Conservation (phyloP, 805 yeast genomes). For the Candida lessepsii region DNA sequence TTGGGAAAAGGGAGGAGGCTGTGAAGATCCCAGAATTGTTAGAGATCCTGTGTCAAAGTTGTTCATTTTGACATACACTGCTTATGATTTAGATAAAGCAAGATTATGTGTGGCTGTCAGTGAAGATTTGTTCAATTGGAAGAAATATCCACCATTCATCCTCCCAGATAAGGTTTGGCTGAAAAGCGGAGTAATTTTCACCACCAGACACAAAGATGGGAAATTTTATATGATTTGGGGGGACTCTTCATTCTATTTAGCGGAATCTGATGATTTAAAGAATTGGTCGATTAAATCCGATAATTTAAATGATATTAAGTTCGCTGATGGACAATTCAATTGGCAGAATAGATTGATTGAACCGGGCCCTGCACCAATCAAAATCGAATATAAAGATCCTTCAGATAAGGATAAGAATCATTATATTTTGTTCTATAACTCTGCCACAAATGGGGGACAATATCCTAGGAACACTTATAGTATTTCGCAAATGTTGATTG, state of each 20-base stretch:
- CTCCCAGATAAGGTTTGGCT: slow-evolving; percentile 30
- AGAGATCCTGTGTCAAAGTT: slow-evolving; percentile 34
- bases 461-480: slow-evolving; percentile 32
- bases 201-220: slow-evolving; percentile 31
- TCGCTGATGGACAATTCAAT: slow-evolving; percentile 26
- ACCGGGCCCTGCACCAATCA: slow-evolving; percentile 43
- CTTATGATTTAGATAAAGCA: slow-evolving; percentile 34
- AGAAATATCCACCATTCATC: slow-evolving; percentile 35
- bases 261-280: slow-evolving; percentile 33
- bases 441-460: slow-evolving; percentile 37
- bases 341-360: slow-evolving; percentile 40
- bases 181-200: slow-evolving; percentile 42
- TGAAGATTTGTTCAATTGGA: slow-evolving; percentile 37
- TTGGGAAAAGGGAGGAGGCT: slow-evolving; percentile 42
- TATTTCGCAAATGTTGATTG: slow-evolving; percentile 40
- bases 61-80: slow-evolving; percentile 42
- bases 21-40: slow-evolving; percentile 44
- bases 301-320: slow-evolving; percentile 20
- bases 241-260: slow-evolving; percentile 38
- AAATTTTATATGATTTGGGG: slow-evolving; percentile 46
- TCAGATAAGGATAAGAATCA: slow-evolving; percentile 23
- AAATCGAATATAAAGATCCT: slow-evolving; percentile 18
- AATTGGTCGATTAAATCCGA: slow-evolving; percentile 28
- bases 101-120: slow-evolving; percentile 41
- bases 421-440: slow-evolving; percentile 39